Base-by-base conservation (phyloP, 2,329 filamentous ascomycete genomes). In the Clarireedia homoeocarpa region DNA sequence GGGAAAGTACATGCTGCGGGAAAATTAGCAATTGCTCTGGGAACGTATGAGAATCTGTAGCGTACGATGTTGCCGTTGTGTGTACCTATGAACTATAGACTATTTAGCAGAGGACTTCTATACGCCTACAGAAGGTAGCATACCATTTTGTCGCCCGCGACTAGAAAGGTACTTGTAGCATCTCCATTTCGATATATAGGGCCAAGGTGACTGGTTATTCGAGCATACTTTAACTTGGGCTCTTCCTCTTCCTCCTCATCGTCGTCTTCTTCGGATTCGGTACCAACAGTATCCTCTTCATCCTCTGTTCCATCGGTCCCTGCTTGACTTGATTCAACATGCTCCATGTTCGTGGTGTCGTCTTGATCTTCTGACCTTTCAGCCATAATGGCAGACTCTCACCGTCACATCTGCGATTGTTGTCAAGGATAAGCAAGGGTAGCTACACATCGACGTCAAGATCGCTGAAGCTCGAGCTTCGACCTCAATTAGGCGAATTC, bases 81-180 rank as follows among this genome's bases (percentile, higher is more conserved):
- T 34, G 94, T 96, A 62, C 92, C 94, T 64, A 95, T 78, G 60
- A 96, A 86, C 88, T 92, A 72, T 58, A 34, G 62, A 66, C 58
- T 58, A 62, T 64, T 72, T 63, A 75, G 72, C 57, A 58, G n/a
- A 24, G 46, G 47, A 53, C 39, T 39, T 34, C 38, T 10, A 23
- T 26, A 7, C 38, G 50, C 50, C 17, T 14, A 7, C 34, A 5
- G 9, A 6, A n/a, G 56, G 40, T 45, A 56, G 55, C 76, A 66
- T 78, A 92, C 89, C 92, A 97, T 95, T 76, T 97, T 97, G 76
- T 99, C 92, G 52, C 92, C 92, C 42, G 88, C 88, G 50, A 95
- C 89, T 50, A 95, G 74, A 70, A 96, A 96, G 7, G 89, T 78
- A 71, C 91, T 96, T 26, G 92, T 96, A 64, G 91, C 89, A 79